Percentiles rank a stretch among this genome's conserved stretches.
These are phyloP conservation scores for Salisapilia sapeloensis DNA, from an alignment of 352 stramenopile species.

Conservation along the genomic window DNA sequence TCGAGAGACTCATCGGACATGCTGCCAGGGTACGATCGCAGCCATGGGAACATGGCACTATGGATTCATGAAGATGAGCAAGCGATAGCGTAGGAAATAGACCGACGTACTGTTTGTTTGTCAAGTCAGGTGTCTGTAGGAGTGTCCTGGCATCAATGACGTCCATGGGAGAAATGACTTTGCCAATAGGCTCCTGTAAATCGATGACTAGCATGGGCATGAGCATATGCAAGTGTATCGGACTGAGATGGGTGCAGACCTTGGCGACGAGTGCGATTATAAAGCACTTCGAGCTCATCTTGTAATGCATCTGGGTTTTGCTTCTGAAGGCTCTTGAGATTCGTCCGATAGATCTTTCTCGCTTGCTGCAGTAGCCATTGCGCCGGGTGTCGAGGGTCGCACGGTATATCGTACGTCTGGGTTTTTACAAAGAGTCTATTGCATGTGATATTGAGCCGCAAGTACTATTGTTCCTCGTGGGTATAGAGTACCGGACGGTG, in stretches of 20 bases:
- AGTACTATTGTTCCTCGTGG: too few relatives aligned
- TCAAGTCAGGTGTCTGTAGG: constrained; percentile 43
- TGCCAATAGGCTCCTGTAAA: constrained; percentile 44
- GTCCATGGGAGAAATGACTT: constrained; percentile 47
- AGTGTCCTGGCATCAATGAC: constrained; percentile 58
- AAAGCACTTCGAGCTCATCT: constrained; percentile 65
- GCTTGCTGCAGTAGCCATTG: constrained; percentile 63
- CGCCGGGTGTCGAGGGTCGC: constrained; percentile 45
- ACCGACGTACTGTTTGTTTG: constrained; percentile 27
- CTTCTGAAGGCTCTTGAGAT: constrained; percentile 12
- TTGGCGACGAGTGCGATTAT: constrained; percentile 48
- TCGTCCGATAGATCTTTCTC: constrained; percentile 56
- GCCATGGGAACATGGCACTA: constrained; percentile 57
- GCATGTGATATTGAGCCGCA: too few relatives aligned
- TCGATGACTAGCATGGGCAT: constrained; percentile 30
- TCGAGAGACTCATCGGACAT: constrained; percentile 35
- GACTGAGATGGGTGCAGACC: constrained; percentile 2
- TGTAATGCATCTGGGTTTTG: constrained; percentile 9
- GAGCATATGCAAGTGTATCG: background rate
- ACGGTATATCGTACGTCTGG: constrained; percentile 74
- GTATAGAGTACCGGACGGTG: too few relatives aligned
- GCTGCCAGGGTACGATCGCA: constrained; percentile 40
- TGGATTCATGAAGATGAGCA: constrained; percentile 1
- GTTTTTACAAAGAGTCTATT: constrained; percentile 62
- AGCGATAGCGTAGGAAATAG: background rate